Evolutionary conservation across 1,139 yeast species (phyloP), one percentile per base, ranked within the genome.

Genomic region (Wickerhamiella pararugosa): DNA sequence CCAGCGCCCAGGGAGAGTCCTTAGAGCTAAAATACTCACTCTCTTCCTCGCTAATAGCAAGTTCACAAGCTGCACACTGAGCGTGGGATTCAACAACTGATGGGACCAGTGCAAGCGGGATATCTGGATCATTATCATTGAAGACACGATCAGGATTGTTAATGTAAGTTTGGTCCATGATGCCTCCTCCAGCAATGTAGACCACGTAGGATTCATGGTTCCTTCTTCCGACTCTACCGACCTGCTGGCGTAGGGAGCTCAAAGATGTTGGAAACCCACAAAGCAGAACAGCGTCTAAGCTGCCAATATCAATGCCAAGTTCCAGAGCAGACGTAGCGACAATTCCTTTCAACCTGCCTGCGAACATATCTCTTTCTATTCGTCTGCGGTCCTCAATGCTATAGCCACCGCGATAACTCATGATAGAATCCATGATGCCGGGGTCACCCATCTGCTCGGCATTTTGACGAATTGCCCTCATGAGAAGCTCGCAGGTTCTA

Each of bases 341-440:
- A 28, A 92, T 81, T 0, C 95, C 97, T 43, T 79, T 66, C 27
- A 90, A 61, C 42, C 76, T 73, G 0, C 97, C 96, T 45, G 72
- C 73, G 57, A 90, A 92, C 95, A 90, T 84, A 53, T 80, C 84
- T 39, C 70, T 69, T 58, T 90, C 99, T 45, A 90, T 90, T 39
- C 75, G 70, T 49, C 98, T 70, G 50, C 99, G 69, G 56, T 90
- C 97, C 2, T 70, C 61, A 4, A 84, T 77, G 5, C 94, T 76
- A 54, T 90, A 90, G 0, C 99, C 99, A 29, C 98, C 98, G 49
- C 99, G 67, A 53, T 90, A 90, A 34, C 94, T 76, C 92, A 84
- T 83, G 1, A 90, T 80, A 45, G 79, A 80, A 5, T 74, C 66
- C n/a, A 76, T 54, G 5, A 73, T 59, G 5, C 68, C 70, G 3